A percentile compares a stretch with the other conserved stretches of the same genome.
These are phyloP conservation scores for Alternaria longipes DNA, from an alignment of 2,329 filamentous ascomycete species.

Conservation along the genomic window DNA sequence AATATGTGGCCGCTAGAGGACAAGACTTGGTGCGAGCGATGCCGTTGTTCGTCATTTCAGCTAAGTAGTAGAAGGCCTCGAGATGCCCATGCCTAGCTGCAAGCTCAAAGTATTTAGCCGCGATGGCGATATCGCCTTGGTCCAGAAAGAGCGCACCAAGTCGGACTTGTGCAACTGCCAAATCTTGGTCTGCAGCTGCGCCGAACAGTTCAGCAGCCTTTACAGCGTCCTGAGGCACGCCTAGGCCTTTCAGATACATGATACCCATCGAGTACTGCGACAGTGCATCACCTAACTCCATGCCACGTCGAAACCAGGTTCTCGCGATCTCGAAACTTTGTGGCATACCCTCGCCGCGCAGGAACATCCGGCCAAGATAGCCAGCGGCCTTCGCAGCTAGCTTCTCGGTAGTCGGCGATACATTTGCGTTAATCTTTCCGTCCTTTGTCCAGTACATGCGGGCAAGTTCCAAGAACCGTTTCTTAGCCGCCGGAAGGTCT, in stretches of 20 bases:
- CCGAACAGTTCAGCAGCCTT: conserved; percentile 80
- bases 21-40: conserved; percentile 83
- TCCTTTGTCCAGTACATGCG: conserved; percentile 84
- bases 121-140: conserved; percentile 82
- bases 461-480: conserved; percentile 82
- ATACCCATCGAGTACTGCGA: conserved; percentile 86
- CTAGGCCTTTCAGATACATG: conserved; percentile 83
- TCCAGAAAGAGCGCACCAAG: conserved; percentile 87
- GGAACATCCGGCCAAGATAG: conserved; percentile 86
- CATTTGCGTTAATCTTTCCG: conserved; percentile 75
- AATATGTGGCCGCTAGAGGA: conserved; percentile 78
- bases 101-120: conserved; percentile 86
- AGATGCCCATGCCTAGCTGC: conserved; percentile 84
- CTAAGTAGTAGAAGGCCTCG: conserved; percentile 91
- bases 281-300: conserved; percentile 78
- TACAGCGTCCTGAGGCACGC: conserved; percentile 72
- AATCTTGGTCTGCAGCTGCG: conserved; percentile 81
- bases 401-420: conserved; percentile 76
- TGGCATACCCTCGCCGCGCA: conserved; percentile 83
- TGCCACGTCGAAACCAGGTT: conserved; percentile 84
- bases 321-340: conserved; percentile 80
- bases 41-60: conserved; percentile 83
- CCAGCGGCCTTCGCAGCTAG: conserved; percentile 84
- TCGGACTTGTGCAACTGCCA: conserved; percentile 80
- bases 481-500: conserved; percentile 76